Evolutionary conservation across 768 basidiomycete species (phyloP).

Genomic region (Boletellus ananas): DNA sequence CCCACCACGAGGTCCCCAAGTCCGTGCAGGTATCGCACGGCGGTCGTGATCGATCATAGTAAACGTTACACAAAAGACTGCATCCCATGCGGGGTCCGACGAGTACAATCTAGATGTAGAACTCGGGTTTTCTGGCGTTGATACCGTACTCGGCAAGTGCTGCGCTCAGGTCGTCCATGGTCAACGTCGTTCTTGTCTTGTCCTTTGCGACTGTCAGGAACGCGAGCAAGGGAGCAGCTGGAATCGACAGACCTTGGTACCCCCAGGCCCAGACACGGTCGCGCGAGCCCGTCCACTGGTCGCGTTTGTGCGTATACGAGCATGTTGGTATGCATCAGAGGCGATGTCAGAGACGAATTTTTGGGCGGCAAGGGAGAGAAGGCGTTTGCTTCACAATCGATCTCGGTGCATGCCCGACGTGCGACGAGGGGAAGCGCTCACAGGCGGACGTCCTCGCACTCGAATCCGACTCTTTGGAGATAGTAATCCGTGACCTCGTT

Average conservation of each 20-base stretch:
- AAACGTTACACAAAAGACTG: too few species aligned
- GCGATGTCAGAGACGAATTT: constrained; percentile 98
- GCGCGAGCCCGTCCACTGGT: constrained; percentile 66
- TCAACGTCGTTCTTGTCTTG: constrained; percentile 88
- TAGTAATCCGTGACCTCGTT: constrained; percentile 98
- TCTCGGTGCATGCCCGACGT: background rate
- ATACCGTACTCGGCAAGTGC: constrained; percentile 97
- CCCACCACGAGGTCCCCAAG: too few species aligned
- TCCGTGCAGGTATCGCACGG: too few species aligned
- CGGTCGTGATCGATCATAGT: background rate
- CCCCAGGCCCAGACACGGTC: constrained; percentile 51
- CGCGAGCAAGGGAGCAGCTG: constrained; percentile 2
- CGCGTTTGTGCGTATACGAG: constrained; percentile 90
- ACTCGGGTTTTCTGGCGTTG: constrained; percentile 90
- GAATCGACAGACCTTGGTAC: constrained; percentile 53
- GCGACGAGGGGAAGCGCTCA: constrained; percentile 36
- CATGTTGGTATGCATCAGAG: constrained; percentile 95
- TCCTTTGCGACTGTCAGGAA: constrained; percentile 45
- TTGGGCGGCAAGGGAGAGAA: constrained; percentile 92
- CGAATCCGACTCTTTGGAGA: constrained; percentile 92
- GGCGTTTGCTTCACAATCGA: constrained; percentile 65
- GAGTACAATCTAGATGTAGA: constrained; percentile 58
- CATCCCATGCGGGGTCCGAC: background rate
- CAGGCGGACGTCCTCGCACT: constrained; percentile 92
- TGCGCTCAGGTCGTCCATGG: constrained; percentile 94